Base-by-base conservation (phyloP, 345 rosid genomes). In the Dimocarpus longan region DNA sequence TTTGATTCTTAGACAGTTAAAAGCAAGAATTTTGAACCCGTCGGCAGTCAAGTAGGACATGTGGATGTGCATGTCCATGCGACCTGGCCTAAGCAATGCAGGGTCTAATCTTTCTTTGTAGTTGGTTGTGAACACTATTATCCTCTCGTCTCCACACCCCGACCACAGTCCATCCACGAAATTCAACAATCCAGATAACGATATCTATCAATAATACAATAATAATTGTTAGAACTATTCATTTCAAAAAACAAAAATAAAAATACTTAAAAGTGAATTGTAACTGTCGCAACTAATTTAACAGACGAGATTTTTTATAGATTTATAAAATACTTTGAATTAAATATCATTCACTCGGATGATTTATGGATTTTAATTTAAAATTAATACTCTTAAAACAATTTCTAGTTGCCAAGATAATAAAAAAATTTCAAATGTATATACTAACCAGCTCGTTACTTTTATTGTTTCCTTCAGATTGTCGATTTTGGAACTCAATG, bases 21-120 rank as follows among this genome's bases (percentile, higher is more conserved):
- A 75, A 18, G 87, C 88, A 82, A 89, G 68, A 44, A 77, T 76
- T 71, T 87, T 84, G 73, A 85, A 89, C 7, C 87, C 91, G 19
- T 78, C 4, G 3, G 81, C 73, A 9, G 84, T 89, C 77, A 86
- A 80, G 28, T 87, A 85, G 0, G 90, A 82, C 87, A 89, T 68
- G 40, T 80, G 71, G 19, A 89, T 84, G 66, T 89, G 91, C 81
- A 82, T 21, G 77, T 86, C 89, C 89, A 86, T 86, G 24, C 79
- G 66, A 48, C 78, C 75, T 3, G 82, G 79, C 48, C 82, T 70
- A n/a, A 80, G 42, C 57, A 80, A 39, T 44, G 86, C 86, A 18
- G 80, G 84, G 46, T 83, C 86, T 10, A 83, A 10, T 40, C 70
- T 21, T 37, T 84, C 86, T 56, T 74, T 78, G 15, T 75, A 75